phyloP scores from a whole-genome alignment of 2,329 filamentous ascomycete species.

The Cucurbitaria berberidis region DNA sequence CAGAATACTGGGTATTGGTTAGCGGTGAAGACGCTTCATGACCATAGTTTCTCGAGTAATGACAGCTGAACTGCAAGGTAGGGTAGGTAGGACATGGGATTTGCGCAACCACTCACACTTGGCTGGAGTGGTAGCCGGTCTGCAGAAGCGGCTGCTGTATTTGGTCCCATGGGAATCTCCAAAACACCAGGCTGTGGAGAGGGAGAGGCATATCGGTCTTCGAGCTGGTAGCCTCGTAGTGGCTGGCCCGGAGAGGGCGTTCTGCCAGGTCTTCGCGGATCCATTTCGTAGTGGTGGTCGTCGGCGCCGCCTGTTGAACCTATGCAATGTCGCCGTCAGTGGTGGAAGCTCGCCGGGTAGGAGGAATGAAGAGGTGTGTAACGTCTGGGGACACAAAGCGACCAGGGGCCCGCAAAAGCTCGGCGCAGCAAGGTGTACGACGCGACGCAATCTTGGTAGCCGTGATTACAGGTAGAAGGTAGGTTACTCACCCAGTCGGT shows the following conservation, averaged over 20 bases:
- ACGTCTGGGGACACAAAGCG: conserved; percentile 4
- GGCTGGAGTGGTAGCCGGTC: conserved; percentile 84
- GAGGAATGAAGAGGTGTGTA: conserved; percentile 15
- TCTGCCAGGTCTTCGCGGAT: conserved; percentile 57
- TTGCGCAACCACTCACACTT: conserved; percentile 65
- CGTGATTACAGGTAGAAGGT: conserved; percentile 8
- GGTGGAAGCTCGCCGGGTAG: conserved; percentile 2
- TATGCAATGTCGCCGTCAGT: conserved; percentile 25
- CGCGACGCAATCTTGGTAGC: conserved; percentile 15
- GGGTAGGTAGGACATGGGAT: background rate
- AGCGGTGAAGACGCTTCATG: conserved; percentile 2
- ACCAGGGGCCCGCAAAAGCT: conserved; percentile 12
- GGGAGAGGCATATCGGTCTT: conserved; percentile 70
- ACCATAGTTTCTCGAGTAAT: too few species aligned
- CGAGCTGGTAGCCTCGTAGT: conserved; percentile 78
- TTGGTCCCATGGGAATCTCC: conserved; percentile 71
- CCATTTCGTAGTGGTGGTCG: conserved; percentile 51
- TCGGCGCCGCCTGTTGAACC: conserved; percentile 23
- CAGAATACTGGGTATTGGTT: conserved; percentile 65
- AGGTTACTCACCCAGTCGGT: conserved; percentile 44
- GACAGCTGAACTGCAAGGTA: background rate
- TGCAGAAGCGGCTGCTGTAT: conserved; percentile 64
- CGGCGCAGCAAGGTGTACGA: conserved; percentile 20
- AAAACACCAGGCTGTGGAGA: conserved; percentile 57
- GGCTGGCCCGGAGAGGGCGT: conserved; percentile 80